phyloP scores from a whole-genome alignment of 2,329 filamentous ascomycete species.

The Fusarium anthophilum region DNA sequence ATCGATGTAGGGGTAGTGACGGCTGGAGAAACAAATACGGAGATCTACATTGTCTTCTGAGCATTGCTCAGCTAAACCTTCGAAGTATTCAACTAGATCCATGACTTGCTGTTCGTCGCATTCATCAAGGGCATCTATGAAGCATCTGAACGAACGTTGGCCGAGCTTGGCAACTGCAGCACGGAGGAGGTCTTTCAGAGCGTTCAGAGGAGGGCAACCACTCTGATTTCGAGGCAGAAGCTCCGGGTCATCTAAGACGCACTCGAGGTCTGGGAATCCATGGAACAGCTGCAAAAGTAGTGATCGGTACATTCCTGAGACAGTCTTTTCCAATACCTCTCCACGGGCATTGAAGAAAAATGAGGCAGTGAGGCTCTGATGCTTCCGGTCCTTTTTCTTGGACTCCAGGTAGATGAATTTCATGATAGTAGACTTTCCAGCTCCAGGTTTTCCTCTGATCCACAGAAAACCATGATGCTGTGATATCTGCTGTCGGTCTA shows the following conservation, averaged over 20 bases:
- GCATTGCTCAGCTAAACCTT: slow-evolving; percentile 45
- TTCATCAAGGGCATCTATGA: slow-evolving; percentile 60
- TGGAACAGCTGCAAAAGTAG: slow-evolving; percentile 58
- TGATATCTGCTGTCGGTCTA: not conserved
- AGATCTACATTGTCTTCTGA: slow-evolving; percentile 21
- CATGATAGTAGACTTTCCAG: slow-evolving; percentile 59
- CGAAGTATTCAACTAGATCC: slow-evolving; percentile 54
- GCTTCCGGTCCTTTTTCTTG: not conserved
- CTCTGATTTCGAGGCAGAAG: accelerated
- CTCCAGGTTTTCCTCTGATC: slow-evolving; percentile 58
- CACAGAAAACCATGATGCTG: slow-evolving; percentile 51
- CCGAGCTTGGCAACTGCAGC: not conserved
- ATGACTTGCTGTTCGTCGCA: slow-evolving; percentile 54
- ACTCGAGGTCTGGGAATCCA: slow-evolving; percentile 46
- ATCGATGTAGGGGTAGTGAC: slow-evolving; percentile 57
- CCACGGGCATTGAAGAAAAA: slow-evolving; percentile 65
- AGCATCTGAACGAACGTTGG: not conserved
- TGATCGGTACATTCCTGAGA: slow-evolving; percentile 60
- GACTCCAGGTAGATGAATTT: slow-evolving; percentile 46
- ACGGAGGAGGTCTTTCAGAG: not conserved
- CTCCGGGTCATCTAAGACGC: slow-evolving; percentile 40
- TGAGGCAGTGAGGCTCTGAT: slow-evolving; percentile 42
- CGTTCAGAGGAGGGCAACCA: not conserved
- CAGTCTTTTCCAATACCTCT: slow-evolving; percentile 54
- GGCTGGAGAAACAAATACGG: slow-evolving; percentile 55